These are phyloP conservation scores for Leccinum pallidistipes DNA, from an alignment of 1,284 basidiomycete genomes.

Conservation along the genomic window DNA sequence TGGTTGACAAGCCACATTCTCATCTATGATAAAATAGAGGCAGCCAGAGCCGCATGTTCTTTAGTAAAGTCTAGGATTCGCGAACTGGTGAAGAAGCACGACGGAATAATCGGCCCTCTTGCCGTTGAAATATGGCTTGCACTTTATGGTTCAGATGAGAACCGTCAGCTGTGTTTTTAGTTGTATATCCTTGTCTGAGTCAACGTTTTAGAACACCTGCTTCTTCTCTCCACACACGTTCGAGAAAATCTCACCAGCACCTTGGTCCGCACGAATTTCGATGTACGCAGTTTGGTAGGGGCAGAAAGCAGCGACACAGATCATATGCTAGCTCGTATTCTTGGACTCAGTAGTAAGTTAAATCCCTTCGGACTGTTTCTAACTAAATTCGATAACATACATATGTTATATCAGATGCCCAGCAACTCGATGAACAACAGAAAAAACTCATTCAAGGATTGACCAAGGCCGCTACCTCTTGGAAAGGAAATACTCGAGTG, in stretches of 20 bases:
- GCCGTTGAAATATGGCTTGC: not conserved
- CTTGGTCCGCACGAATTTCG: constrained; percentile 5
- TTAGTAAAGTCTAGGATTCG: not conserved
- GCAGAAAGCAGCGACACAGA: not conserved
- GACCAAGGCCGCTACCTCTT: not conserved
- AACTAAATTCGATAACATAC: not conserved
- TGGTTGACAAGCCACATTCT: not conserved
- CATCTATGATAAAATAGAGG: not conserved
- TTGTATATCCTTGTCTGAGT: not conserved
- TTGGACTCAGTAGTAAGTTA: constrained; percentile 19
- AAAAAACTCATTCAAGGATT: constrained; percentile 12
- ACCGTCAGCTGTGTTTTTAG: constrained; percentile 1
- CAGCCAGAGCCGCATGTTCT: not conserved
- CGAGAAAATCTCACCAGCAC: constrained; percentile 19
- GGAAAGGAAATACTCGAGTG: constrained; percentile 7
- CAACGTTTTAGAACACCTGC: not conserved
- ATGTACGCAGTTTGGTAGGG: not conserved
- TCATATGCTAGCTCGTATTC: constrained; percentile 11
- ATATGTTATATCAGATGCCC: constrained; percentile 6
- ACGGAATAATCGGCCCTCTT: not conserved
- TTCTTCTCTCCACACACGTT: not conserved
- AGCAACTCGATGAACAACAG: not conserved
- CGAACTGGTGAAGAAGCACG: not conserved
- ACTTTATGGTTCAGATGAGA: not conserved
- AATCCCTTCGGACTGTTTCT: not conserved